Evolutionary conservation across 495 filamentous ascomycete species (phyloP), one percentile per base, ranked within the genome.

Genomic region (Barbatosphaeria neglecta): DNA sequence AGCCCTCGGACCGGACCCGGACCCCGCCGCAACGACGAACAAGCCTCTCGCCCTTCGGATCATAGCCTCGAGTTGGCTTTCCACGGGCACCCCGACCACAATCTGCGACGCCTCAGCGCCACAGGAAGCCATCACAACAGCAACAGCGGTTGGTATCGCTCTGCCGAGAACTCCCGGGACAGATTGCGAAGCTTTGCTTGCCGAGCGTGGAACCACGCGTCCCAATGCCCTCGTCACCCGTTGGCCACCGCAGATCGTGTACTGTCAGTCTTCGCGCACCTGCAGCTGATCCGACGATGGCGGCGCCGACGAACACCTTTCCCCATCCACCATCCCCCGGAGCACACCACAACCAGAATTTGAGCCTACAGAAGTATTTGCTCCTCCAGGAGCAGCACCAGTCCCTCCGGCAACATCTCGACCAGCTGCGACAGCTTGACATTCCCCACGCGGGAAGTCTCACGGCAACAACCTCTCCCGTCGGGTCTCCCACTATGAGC

Each of bases 311-410:
- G 20, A 41, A 22, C 39, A 22, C 6, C 6, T 7, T n/a, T 1
- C 39, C 22, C 5, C 39, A 22, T 22, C 9, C 20, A 8, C 43
- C 28, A 5, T 9, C 37, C 49, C 39, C 40, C 43, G 44, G 45
- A 19, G 15, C 37, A 10, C 50, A 56, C 38, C 66, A 68, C 54
- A 63, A 66, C 50, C 63, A 66, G 45, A 67, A 68, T 46, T 65
- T 75, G 13, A 64, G 71, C 18, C 65, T 80, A 42, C 76, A 77
- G 48, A 69, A 73, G 52, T 81, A 81, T 45, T 60, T 77, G 2
- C 57, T 72, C 4, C 58, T 79, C 3, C 73, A 77, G 47, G 69
- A 68, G 41, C 73, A 78, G 52, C 75, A 77, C 61, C 70, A 75
- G 40, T 63, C 65, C 15, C 61, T 81, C 2, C 60, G 67, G 24